Percentiles rank a stretch among this genome's conserved stretches.
Evolutionary conservation across 2,329 filamentous ascomycete species (phyloP).

Genomic region (Cladophialophora psammophila): DNA sequence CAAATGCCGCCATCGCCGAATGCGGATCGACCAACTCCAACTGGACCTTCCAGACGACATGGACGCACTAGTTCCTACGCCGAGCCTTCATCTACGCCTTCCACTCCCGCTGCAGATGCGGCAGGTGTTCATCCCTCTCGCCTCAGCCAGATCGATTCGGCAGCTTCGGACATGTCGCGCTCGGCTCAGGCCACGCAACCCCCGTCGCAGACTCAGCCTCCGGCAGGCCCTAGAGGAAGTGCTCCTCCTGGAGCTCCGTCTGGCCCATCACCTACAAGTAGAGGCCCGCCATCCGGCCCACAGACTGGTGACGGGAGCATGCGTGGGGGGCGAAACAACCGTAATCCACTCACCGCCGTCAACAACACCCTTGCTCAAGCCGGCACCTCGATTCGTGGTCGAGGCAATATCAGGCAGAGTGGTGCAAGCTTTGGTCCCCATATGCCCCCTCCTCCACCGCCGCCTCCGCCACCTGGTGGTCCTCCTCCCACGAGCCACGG

Average conservation of each 20-base stretch:
- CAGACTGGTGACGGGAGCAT: slow-evolving; percentile 46
- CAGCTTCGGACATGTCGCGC: slow-evolving; percentile 33
- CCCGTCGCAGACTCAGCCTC: slow-evolving; percentile 43
- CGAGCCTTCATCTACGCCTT: slow-evolving; percentile 42
- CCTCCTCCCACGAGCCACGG: slow-evolving; percentile 44
- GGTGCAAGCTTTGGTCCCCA: slow-evolving; percentile 33
- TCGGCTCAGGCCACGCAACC: slow-evolving; percentile 35
- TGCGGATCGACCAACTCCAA: slow-evolving; percentile 53
- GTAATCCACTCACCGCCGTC: slow-evolving; percentile 51
- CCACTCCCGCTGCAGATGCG: slow-evolving; percentile 47
- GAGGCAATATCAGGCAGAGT: slow-evolving; percentile 48
- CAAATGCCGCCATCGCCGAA: slow-evolving; percentile 33
- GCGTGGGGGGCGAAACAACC: slow-evolving; percentile 54
- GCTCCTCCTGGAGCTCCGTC: slow-evolving; percentile 46
- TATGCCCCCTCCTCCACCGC: slow-evolving; percentile 42
- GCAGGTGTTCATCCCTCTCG: slow-evolving; percentile 63
- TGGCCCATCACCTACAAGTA: slow-evolving; percentile 46
- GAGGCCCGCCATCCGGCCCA: slow-evolving; percentile 49
- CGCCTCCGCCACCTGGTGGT: slow-evolving; percentile 42
- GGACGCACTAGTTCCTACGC: slow-evolving; percentile 47
- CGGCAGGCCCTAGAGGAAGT: slow-evolving; percentile 51
- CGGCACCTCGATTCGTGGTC: slow-evolving; percentile 50
- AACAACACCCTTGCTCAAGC: slow-evolving; percentile 58
- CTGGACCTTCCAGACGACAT: slow-evolving; percentile 52
- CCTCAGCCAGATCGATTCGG: slow-evolving; percentile 51